Evolutionary conservation across 2,329 filamentous ascomycete genomes (phyloP), one percentile per base, ranked within the genome.

Genomic region (Verticillium nonalfalfae): DNA sequence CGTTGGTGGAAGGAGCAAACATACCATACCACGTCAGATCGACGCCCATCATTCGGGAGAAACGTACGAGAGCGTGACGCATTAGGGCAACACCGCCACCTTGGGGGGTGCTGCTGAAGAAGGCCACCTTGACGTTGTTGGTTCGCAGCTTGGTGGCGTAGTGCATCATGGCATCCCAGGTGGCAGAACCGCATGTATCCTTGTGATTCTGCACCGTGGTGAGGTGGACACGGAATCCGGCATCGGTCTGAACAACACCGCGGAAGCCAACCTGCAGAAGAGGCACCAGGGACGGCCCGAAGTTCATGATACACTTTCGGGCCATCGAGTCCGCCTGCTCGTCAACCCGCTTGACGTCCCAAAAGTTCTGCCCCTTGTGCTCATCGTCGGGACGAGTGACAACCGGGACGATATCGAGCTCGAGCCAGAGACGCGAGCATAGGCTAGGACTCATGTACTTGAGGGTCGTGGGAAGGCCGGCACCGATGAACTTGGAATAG

Each of bases 41-140:
- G 1, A 92, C 85, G 1, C 84, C 88, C 55, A 91, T 71, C 3
- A 86, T 76, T 60, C 85, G 82, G 33, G 88, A 82, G 68, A 93
- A 90, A 59, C 91, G 83, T 56, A 93, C 84, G 35, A 94, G 73
- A 10, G 90, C 89, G 72, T 94, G 90, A 33, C 90, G 82, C 90
- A 94, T 94, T 58, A 93, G 78, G 5, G 90, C 90, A 9, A 94
- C 90, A 52, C 90, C 90, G 58, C 90, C 90, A n/a, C 90, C 90
- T 70, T 93, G 90, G 1, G 90, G 90, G 1, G 90, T 93, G 60
- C 86, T 85, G 70, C 88, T 92, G 79, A 93, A 93, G 75, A 92
- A 93, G 1, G 89, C 90, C 67, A 93, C 81, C 70, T 86, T 89
- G 63, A 84, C 82, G 61, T 88, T 86, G 58, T 85, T 81, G 61